Evolutionary conservation across 768 basidiomycete species (phyloP).

Genomic region (Lanmaoa rubissima): DNA sequence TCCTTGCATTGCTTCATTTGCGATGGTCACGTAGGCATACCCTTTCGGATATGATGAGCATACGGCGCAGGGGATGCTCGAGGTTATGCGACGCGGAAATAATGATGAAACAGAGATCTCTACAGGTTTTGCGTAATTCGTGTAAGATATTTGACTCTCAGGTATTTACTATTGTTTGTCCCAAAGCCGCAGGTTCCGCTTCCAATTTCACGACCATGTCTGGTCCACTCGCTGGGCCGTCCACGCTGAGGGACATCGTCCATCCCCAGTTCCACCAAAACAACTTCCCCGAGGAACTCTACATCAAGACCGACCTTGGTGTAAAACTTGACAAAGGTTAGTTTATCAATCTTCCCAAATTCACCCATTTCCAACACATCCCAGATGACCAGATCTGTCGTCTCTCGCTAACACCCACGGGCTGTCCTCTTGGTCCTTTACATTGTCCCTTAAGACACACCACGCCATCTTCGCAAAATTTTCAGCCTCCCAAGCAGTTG

Average conservation of each 20-base stretch:
- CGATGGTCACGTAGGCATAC: conserved; percentile 39
- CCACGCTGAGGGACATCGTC: conserved; percentile 65
- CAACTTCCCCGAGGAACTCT: conserved; percentile 77
- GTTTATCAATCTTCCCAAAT: neutral
- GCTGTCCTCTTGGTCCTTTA: conserved; percentile 88
- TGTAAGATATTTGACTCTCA: too few species aligned
- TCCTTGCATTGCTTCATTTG: conserved; percentile 39
- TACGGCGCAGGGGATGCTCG: too few species aligned
- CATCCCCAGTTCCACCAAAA: conserved; percentile 94
- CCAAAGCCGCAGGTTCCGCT: neutral
- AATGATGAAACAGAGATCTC: too few species aligned
- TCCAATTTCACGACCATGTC: conserved; percentile 21
- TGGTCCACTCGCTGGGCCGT: conserved; percentile 56
- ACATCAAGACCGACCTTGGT: conserved; percentile 77
- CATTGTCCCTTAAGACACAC: conserved; percentile 94
- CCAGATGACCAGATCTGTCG: conserved; percentile 94
- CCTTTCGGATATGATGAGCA: too few species aligned
- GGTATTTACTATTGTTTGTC: neutral
- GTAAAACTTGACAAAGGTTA: conserved; percentile 91
- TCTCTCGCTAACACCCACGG: conserved; percentile 72
- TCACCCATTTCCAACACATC: conserved; percentile 1
- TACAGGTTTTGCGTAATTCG: too few species aligned
- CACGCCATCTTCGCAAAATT: conserved; percentile 81
- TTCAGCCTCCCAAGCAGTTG: conserved; percentile 79
- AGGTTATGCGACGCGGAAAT: too few species aligned